phyloP scores from a whole-genome alignment of 1,139 yeast genomes.

The Spencermartinsiella ligniputridi region DNA sequence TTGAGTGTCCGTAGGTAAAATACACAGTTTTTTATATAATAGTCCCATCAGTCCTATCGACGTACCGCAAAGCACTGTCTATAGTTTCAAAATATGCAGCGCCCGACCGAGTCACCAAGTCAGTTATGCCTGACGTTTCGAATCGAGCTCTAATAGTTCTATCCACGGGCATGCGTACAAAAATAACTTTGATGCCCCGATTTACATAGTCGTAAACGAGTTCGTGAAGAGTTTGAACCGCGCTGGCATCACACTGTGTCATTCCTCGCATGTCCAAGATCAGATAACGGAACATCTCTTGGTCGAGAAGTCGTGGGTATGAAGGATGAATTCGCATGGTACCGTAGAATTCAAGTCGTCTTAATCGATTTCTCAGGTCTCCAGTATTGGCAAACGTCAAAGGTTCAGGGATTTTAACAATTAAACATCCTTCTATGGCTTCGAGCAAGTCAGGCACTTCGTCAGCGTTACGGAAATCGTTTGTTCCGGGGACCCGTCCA shows the following conservation, averaged over 20 bases:
- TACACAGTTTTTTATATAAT: too few species aligned
- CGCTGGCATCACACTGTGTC: conserved; percentile 84
- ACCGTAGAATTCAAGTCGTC: conserved; percentile 79
- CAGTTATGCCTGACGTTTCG: conserved; percentile 34
- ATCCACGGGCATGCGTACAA: conserved; percentile 57
- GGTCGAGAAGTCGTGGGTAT: conserved; percentile 51
- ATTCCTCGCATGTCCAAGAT: conserved; percentile 82
- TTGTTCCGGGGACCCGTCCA: conserved; percentile 76
- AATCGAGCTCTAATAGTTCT: conserved; percentile 37
- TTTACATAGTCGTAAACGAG: conserved; percentile 50
- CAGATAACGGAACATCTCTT: conserved; percentile 57
- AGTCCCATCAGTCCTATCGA: conserved; percentile 18
- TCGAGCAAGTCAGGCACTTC: conserved; percentile 40
- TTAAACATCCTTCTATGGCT: conserved; percentile 79
- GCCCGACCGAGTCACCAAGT: conserved; percentile 28
- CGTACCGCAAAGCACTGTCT: conserved; percentile 33
- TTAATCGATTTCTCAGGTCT: conserved; percentile 70
- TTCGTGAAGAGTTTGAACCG: conserved; percentile 67
- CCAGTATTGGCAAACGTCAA: conserved; percentile 86
- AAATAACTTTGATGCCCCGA: conserved; percentile 57
- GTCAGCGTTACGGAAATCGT: conserved; percentile 76
- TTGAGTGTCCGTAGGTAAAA: not conserved
- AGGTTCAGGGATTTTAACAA: conserved; percentile 89
- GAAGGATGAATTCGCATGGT: conserved; percentile 84
- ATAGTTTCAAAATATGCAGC: conserved; percentile 33